Percentiles rank a stretch among this genome's conserved stretches.
Conservation (phyloP, 345 rosid species). For the Clarkia xantiana region DNA sequence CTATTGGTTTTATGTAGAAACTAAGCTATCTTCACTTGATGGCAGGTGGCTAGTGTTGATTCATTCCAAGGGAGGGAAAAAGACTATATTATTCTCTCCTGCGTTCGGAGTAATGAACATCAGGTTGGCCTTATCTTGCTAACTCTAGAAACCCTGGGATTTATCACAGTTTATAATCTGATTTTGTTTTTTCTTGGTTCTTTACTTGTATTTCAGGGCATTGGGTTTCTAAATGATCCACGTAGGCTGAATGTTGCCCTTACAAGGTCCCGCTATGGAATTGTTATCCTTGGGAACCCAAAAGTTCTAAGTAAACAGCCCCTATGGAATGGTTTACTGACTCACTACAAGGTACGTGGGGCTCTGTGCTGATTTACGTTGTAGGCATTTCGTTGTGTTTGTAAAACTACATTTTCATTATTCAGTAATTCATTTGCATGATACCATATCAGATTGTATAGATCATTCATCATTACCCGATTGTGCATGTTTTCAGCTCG, state of each 20-base stretch:
- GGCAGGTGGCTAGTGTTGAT: constrained; percentile 94
- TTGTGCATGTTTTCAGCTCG: too few relatives aligned
- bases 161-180: too few relatives aligned
- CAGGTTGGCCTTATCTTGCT: constrained; percentile 41
- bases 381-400: too few relatives aligned
- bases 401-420: too few relatives aligned
- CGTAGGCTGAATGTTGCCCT: constrained; percentile 97
- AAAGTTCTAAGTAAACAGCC: constrained; percentile 98
- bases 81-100: constrained; percentile 93
- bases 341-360: constrained; percentile 75
- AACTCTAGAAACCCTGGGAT: too few relatives aligned
- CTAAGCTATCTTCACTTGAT: not conserved
- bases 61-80: constrained; percentile 99
- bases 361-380: not conserved
- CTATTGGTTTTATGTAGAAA: not conserved
- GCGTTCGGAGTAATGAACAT: constrained; percentile 98
- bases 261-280: constrained; percentile 97
- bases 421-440: too few relatives aligned
- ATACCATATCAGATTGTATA: not conserved
- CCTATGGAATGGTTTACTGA: constrained; percentile 89
- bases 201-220: constrained; percentile 50
- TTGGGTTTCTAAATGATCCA: constrained; percentile 98
- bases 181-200: constrained; percentile 1
- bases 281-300: constrained; percentile 92
- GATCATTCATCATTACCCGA: not conserved